Evolutionary conservation across 2,329 filamentous ascomycete species (phyloP).

Genomic region (Geosmithia morbida): DNA sequence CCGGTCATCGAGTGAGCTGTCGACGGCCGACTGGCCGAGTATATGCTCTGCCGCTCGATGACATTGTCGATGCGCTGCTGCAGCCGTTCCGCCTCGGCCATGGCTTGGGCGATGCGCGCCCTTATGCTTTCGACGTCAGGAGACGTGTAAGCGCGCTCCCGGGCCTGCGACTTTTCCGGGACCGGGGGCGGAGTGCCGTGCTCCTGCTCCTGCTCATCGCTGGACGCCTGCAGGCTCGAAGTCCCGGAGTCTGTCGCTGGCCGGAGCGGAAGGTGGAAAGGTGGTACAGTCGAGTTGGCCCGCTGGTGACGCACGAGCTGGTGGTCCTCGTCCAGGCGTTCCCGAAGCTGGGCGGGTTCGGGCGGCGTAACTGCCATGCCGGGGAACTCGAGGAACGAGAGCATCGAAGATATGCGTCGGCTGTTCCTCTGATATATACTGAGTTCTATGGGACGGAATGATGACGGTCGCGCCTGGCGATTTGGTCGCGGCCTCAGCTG

Average conservation of each 20-base stretch:
- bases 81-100: conserved; percentile 43
- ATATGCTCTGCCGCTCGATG: conserved; percentile 46
- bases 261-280: conserved; percentile 37
- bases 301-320: conserved; percentile 18
- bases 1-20: conserved; percentile 27
- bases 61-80: conserved; percentile 45
- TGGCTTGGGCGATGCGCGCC: conserved; percentile 39
- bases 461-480: conserved; percentile 14
- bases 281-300: conserved; percentile 34
- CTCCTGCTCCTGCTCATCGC: conserved; percentile 2
- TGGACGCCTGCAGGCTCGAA: not conserved
- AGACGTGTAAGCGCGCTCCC: conserved; percentile 18
- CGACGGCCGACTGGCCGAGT: conserved; percentile 35
- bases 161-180: conserved; percentile 22
- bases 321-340: conserved; percentile 17
- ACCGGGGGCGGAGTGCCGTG: conserved; percentile 12
- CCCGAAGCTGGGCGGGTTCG: conserved; percentile 16
- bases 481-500: conserved; percentile 3
- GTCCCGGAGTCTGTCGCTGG: conserved; percentile 10
- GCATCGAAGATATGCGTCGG: conserved; percentile 35
- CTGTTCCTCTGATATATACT: conserved; percentile 29
- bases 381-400: conserved; percentile 32
- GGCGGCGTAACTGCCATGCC: conserved; percentile 21
- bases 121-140: conserved; percentile 31
- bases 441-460: conserved; percentile 41